Evolutionary conservation across 2,329 filamentous ascomycete genomes (phyloP).

Genomic region (Venturia pyrina): DNA sequence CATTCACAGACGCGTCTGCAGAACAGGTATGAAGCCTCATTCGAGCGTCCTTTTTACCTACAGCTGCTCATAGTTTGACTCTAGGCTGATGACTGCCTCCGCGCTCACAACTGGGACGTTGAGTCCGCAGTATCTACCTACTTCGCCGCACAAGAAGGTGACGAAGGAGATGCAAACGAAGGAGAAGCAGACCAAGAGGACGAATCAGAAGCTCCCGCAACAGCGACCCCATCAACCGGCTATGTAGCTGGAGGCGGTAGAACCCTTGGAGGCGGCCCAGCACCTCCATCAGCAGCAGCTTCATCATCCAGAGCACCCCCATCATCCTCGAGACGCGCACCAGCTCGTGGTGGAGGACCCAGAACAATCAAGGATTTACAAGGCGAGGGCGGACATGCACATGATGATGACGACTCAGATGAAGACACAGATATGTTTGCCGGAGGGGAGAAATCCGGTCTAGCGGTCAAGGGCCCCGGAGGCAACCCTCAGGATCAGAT

Average conservation of each 20-base stretch:
- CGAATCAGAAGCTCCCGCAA: conserved; percentile 22
- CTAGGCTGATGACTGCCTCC: conserved; percentile 35
- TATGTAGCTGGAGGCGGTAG: conserved; percentile 11
- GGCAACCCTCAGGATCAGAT: conserved; percentile 39
- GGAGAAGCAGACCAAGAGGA: conserved; percentile 19
- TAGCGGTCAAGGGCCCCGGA: conserved; percentile 54
- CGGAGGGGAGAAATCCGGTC: conserved; percentile 75
- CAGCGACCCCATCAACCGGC: background rate
- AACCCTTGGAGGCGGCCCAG: conserved; percentile 13
- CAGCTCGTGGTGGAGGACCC: conserved; percentile 18
- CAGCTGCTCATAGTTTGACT: conserved; percentile 3
- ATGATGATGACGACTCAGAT: conserved; percentile 52
- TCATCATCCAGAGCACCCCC: conserved; percentile 12
- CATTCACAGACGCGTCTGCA: conserved; percentile 9
- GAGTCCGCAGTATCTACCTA: conserved; percentile 34
- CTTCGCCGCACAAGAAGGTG: conserved; percentile 27
- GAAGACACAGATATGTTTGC: conserved; percentile 63
- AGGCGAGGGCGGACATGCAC: conserved; percentile 38
- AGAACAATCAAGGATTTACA: conserved; percentile 37
- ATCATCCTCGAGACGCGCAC: conserved; percentile 10
- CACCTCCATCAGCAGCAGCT: conserved; percentile 11
- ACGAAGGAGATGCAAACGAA: conserved; percentile 14
- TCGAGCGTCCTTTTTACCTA: background rate
- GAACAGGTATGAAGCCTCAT: background rate
- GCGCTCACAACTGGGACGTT: conserved; percentile 35